Evolutionary conservation across 495 filamentous ascomycete genomes (phyloP), one percentile per base, ranked within the genome.

Genomic region (Penicillium paradoxum): DNA sequence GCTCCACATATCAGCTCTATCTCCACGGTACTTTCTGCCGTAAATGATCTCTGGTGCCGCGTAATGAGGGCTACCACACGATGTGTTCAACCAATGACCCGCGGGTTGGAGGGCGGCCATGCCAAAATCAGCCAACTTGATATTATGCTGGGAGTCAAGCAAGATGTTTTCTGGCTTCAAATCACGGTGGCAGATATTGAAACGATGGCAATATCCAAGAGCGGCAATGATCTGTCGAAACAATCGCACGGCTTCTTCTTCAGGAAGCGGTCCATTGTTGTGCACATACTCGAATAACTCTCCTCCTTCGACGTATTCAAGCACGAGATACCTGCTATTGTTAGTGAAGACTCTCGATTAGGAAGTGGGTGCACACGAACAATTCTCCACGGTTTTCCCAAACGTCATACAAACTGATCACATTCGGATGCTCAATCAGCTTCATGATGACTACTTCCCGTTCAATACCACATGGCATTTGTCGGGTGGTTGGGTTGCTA

Each of bases 81-180:
- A 89, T 0, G 92, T 96, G 33, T 78, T 85, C 32, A 99, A 75
- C 69, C 81, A 82, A 56, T 88, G 82, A 21, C 79, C 81, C 13
- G 77, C 73, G 24, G 95, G 92, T 56, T 97, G 92, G 25, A 97
- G 72, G 11, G 90, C 91, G 15, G 95, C 93, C 90, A 99, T 96
- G 15, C 93, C 92, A 67, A 97, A 99, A 67, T 99, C 93, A 29
- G 89, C 91, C 33, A 99, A 82, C 69, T 97, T 97, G 67, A 97
- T 78, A 39, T 88, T 83, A 19, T 78, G 76, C 11, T 83, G 68
- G 6, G 67, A 68, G 51, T 90, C 88, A 24, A 99, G 68, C 14
- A 99, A 75, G 34, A 98, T 96, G 59, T 99, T 99, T 70, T 99
- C 93, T 0, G 90, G 93, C 71, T 99, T 99, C 29, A 99, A 73